These are phyloP conservation scores for Astraeus odoratus DNA, from an alignment of 768 basidiomycete species.

Conservation along the genomic window DNA sequence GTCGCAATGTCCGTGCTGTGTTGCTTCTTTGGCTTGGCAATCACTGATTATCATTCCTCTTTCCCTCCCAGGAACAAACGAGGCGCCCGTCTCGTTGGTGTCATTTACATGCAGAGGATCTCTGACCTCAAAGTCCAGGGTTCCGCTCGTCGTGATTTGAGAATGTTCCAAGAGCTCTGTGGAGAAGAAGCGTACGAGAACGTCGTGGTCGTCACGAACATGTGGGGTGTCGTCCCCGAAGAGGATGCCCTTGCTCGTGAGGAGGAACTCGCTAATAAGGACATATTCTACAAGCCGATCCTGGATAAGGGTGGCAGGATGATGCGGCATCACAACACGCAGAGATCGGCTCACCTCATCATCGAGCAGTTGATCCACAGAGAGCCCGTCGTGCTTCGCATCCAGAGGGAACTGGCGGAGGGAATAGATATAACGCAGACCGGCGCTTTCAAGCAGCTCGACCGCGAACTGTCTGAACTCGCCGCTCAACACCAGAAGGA, in stretches of 20 bases:
- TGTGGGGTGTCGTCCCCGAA: conserved; percentile 39
- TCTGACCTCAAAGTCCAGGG: conserved; percentile 43
- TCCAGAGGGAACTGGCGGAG: conserved; percentile 48
- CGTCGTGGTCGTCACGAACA: conserved; percentile 47
- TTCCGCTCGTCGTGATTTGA: conserved; percentile 40
- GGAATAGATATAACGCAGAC: conserved; percentile 46
- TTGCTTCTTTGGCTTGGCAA: not conserved
- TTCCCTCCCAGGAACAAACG: conserved; percentile 24
- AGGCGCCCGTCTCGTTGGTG: conserved; percentile 35
- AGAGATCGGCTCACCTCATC: conserved; percentile 39
- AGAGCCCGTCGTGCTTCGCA: conserved; percentile 37
- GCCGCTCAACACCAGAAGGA: conserved; percentile 40
- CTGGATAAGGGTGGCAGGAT: conserved; percentile 40
- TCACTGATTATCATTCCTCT: conserved; percentile 7
- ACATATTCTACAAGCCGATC: conserved; percentile 44
- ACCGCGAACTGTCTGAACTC: conserved; percentile 41
- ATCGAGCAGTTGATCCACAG: conserved; percentile 36
- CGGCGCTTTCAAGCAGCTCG: conserved; percentile 45
- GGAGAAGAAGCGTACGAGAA: conserved; percentile 44
- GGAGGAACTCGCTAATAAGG: conserved; percentile 33
- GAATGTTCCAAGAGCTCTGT: conserved; percentile 47
- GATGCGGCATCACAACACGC: conserved; percentile 36
- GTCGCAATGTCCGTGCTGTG: conserved; percentile 22
- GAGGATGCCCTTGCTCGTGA: conserved; percentile 37
- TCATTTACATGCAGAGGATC: conserved; percentile 50